Percentiles rank a stretch among this genome's conserved stretches.
These are phyloP conservation scores for Epipyxis sp. DNA, from an alignment of 108 stramenopile genomes.

Conservation along the genomic window DNA sequence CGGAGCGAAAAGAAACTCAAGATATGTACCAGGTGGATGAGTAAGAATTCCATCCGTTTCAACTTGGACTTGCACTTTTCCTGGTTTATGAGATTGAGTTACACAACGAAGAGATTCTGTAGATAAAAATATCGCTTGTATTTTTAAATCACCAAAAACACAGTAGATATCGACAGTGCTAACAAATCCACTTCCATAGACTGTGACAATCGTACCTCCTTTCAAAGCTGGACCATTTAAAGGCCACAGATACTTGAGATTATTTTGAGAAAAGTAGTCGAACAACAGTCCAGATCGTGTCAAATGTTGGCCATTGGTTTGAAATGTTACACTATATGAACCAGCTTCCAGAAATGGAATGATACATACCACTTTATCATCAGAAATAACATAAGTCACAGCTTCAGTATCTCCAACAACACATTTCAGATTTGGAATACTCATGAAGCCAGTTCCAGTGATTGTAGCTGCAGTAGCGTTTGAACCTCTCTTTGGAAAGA, in stretches of 20 bases:
- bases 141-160: conserved; percentile 32
- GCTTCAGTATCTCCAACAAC: background rate
- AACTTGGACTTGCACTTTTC: conserved; percentile 24
- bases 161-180: conserved; percentile 36
- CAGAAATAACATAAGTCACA: conserved; percentile 9
- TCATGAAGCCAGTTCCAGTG: background rate
- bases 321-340: conserved; percentile 34
- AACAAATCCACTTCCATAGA: conserved; percentile 30
- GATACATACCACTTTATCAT: conserved; percentile 29
- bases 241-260: conserved; percentile 28
- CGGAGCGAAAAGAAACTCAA: conserved; percentile 37
- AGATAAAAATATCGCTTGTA: conserved; percentile 39
- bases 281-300: conserved; percentile 32
- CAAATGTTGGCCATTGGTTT: conserved; percentile 44
- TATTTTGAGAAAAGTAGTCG: conserved; percentile 30
- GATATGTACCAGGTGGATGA: conserved; percentile 1
- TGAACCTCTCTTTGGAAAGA: background rate
- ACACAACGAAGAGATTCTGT: conserved; percentile 33
- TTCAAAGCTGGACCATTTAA: conserved; percentile 39
- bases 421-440: background rate
- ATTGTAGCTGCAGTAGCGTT: background rate
- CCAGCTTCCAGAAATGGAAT: conserved; percentile 39
- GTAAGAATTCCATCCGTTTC: conserved; percentile 31
- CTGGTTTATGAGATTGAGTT: conserved; percentile 36
- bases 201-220: conserved; percentile 44